Base-by-base conservation (phyloP, 2,329 filamentous ascomycete species). In the Pseudogymnoascus sp. region DNA sequence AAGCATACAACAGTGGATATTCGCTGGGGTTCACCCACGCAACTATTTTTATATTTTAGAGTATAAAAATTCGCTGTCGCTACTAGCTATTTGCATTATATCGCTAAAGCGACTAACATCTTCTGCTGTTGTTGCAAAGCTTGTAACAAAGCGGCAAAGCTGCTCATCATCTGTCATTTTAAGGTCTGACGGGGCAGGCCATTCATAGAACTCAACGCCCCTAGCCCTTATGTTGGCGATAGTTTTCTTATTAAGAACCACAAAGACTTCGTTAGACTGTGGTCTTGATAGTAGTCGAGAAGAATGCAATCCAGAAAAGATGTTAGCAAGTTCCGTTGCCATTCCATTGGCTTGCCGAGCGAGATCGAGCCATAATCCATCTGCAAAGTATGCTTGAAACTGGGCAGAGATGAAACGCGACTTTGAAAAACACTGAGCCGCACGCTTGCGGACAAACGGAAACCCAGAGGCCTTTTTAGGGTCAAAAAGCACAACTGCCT, bases 401-500 rank as follows among this genome's bases (percentile, higher is more conserved):
- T 46, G 42, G 18, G 42, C 42, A 23, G 42, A 46, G 21, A 46
- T 46, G 18, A 46, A 46, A 8, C 42, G 42, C 42, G 42, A 46
- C 18, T 46, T 46, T 14, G 42, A 46, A 11, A 46, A 46, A 23
- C 21, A 23, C 18, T 46, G 42, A 25, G 42, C 42, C 4, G 42
- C 42, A 46, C 42, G 42, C 42, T 46, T 46, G 42, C 42, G 42
- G 42, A 46, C 42, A 46, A 46, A 46, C n/a, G 42, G 42, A 14
- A 46, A 46, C 42, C 11, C 42, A 46, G 42, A 6, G 18, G 42
- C 42, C 11, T 46, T 46, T 46, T 46, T 46, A 23, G 42, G 42
- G 21, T 46, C 21, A 14, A 46, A 46, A 46, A 46, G 42, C 12
- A 46, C 21, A 46, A 46, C 42, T 23, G 42, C 42, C 42, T 46